Percentiles rank a stretch among this genome's conserved stretches.
Conservation (phyloP, 768 basidiomycete species). For the Hericium coralloides region DNA sequence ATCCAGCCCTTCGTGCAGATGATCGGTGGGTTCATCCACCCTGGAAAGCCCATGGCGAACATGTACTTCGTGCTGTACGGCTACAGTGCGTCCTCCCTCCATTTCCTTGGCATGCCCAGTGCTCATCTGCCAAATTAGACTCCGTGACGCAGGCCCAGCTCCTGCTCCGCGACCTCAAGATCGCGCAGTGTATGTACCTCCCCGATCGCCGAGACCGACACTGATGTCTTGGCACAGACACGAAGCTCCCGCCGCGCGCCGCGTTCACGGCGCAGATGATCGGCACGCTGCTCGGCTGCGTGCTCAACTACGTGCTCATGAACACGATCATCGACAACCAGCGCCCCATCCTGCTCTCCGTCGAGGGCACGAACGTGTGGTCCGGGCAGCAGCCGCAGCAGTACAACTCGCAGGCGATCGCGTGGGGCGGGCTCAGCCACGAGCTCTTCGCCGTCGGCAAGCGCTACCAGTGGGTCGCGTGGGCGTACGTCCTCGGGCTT, state of each 20-base stretch:
- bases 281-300: slow-evolving; percentile 37
- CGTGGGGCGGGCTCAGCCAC: slow-evolving; percentile 34
- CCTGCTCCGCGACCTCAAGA: slow-evolving; percentile 39
- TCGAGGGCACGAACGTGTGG: slow-evolving; percentile 49
- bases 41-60: slow-evolving; percentile 26
- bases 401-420: slow-evolving; percentile 43
- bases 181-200: slow-evolving; percentile 29
- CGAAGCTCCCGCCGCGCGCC: slow-evolving; percentile 39
- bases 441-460: slow-evolving; percentile 12
- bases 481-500: slow-evolving; percentile 39
- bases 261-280: slow-evolving; percentile 41
- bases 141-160: slow-evolving; percentile 36
- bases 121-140: slow-evolving; percentile 12
- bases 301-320: slow-evolving; percentile 44
- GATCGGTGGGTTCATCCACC: slow-evolving; percentile 26
- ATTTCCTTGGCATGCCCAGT: not conserved
- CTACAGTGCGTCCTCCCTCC: slow-evolving; percentile 25
- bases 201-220: not conserved
- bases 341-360: slow-evolving; percentile 39
- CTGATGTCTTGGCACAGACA: slow-evolving; percentile 15
- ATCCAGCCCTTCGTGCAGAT: slow-evolving; percentile 46
- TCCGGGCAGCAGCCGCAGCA: slow-evolving; percentile 39
- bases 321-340: slow-evolving; percentile 47
- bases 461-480: slow-evolving; percentile 40
- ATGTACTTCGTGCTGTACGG: slow-evolving; percentile 38